A percentile compares a stretch with the other conserved stretches of the same genome.
These are phyloP conservation scores for Kwoniella botswanensis DNA, from an alignment of 768 basidiomycete genomes.

Conservation along the genomic window DNA sequence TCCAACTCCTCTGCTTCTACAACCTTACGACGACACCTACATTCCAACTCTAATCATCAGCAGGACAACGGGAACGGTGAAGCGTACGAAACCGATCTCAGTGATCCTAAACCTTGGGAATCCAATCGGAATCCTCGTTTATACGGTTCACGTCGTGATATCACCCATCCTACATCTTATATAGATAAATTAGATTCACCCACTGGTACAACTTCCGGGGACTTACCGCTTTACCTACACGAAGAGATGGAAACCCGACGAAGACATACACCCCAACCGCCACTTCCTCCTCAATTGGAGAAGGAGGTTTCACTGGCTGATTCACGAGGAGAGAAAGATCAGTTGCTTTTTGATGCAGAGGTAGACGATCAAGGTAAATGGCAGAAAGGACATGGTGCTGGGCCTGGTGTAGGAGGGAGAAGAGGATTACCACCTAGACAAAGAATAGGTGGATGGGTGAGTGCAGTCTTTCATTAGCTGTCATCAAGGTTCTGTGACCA, in stretches of 20 bases:
- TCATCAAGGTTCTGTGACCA: not conserved
- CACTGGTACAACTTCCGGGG: slow-evolving; percentile 9
- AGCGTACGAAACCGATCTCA: slow-evolving; percentile 23
- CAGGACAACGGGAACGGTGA: not conserved
- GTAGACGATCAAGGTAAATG: slow-evolving; percentile 52
- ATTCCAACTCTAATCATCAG: not conserved
- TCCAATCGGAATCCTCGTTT: slow-evolving; percentile 26
- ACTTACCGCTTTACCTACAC: slow-evolving; percentile 35
- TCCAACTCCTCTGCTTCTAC: slow-evolving; percentile 27
- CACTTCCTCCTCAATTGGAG: slow-evolving; percentile 7
- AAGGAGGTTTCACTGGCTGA: slow-evolving; percentile 27
- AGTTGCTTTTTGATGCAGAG: slow-evolving; percentile 15
- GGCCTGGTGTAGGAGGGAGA: slow-evolving; percentile 53
- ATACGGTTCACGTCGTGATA: slow-evolving; percentile 39
- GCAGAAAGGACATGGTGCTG: slow-evolving; percentile 53
- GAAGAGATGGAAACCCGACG: slow-evolving; percentile 44
- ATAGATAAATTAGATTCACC: slow-evolving; percentile 9
- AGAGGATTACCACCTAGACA: slow-evolving; percentile 54
- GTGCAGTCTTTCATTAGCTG: not conserved
- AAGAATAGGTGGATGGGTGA: slow-evolving; percentile 50
- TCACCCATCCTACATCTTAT: slow-evolving; percentile 2
- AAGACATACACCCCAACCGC: slow-evolving; percentile 1
- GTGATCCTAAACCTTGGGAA: slow-evolving; percentile 53
- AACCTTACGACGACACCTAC: slow-evolving; percentile 27
- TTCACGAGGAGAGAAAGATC: slow-evolving; percentile 17